Percentiles rank a stretch among this genome's conserved stretches.
These are phyloP conservation scores for Daldinia childiae DNA, from an alignment of 495 filamentous ascomycete species.

Conservation along the genomic window DNA sequence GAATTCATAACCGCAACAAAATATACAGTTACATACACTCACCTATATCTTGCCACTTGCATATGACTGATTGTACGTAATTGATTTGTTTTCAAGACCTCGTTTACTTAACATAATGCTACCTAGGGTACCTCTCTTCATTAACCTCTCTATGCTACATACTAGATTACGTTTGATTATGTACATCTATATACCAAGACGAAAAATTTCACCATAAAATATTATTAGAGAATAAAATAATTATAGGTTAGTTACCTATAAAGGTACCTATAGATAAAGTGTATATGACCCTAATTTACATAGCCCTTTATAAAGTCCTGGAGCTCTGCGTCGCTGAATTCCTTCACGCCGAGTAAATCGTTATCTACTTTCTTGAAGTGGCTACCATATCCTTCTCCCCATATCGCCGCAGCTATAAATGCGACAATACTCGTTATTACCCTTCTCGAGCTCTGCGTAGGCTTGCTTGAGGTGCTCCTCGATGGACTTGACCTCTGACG, in stretches of 20 bases:
- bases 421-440: constrained; percentile 33
- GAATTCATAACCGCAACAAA: too few relatives aligned
- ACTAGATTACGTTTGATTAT: too few relatives aligned
- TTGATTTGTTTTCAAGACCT: too few relatives aligned
- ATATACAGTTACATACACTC: too few relatives aligned
- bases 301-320: constrained; percentile 6
- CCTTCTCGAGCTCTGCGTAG: constrained; percentile 47
- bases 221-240: neutral
- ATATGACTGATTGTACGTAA: too few relatives aligned
- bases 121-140: too few relatives aligned
- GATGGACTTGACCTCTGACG: constrained; percentile 14
- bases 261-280: neutral
- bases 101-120: too few relatives aligned
- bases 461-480: constrained; percentile 44
- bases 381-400: constrained; percentile 55
- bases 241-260: too few relatives aligned
- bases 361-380: constrained; percentile 40
- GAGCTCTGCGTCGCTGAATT: constrained; percentile 40
- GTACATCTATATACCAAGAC: neutral
- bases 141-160: too few relatives aligned
- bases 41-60: too few relatives aligned
- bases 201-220: too few relatives aligned
- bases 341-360: constrained; percentile 43
- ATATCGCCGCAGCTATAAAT: constrained; percentile 49
- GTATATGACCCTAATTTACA: constrained; percentile 8